phyloP scores from a whole-genome alignment of 2,329 filamentous ascomycete species.

The Emmonsiellopsis sp. region DNA sequence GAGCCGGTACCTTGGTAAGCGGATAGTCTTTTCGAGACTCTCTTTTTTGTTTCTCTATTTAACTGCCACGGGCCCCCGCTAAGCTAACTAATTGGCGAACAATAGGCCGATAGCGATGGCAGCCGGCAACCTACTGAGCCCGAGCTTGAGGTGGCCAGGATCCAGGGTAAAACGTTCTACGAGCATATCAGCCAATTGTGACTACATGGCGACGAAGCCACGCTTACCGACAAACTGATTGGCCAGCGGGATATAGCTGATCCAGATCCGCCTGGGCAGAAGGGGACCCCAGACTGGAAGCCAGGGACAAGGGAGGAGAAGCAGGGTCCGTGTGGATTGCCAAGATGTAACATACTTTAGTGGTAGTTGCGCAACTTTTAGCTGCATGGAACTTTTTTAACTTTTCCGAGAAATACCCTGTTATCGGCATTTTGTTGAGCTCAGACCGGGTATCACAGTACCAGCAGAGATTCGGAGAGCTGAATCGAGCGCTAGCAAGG shows the following conservation, averaged over 20 bases:
- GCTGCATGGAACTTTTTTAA: no score
- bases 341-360: constrained; percentile 58
- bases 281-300: neutral
- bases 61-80: no score
- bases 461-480: no score
- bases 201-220: constrained; percentile 62
- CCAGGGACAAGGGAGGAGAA: constrained; percentile 40
- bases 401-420: no score
- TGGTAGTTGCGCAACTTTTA: neutral
- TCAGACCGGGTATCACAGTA: no score
- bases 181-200: constrained; percentile 56
- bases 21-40: constrained; percentile 16
- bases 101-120: constrained; percentile 53
- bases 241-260: no score
- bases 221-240: constrained; percentile 12
- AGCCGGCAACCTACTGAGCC: constrained; percentile 66
- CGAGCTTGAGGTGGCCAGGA: constrained; percentile 70
- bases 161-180: constrained; percentile 82
- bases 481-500: no score
- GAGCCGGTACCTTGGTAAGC: constrained; percentile 80
- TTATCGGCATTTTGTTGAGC: no score
- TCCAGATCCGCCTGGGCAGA: constrained; percentile 14
- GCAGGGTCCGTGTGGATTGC: constrained; percentile 64
- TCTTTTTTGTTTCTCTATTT: neutral
- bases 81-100: neutral